phyloP scores from a whole-genome alignment of 1,284 basidiomycete genomes.

The Cryptococcus jaspeensis region DNA sequence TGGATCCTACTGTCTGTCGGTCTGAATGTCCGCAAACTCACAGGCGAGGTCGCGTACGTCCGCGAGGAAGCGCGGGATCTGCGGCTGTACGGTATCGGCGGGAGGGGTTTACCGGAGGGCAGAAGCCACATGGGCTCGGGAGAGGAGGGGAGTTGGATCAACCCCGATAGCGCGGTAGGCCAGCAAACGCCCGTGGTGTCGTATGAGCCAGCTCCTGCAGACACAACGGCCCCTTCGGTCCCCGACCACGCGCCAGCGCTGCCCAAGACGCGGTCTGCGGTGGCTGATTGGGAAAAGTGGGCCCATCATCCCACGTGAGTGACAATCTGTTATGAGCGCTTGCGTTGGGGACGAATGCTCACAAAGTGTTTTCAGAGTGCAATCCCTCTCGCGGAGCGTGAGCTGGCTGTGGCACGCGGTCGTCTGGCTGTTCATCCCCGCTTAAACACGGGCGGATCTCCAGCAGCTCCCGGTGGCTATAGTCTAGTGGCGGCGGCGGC shows the following conservation, averaged over 20 bases:
- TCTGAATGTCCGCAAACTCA: slow-evolving; percentile 35
- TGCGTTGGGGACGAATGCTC: neutral
- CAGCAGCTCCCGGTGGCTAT: no score
- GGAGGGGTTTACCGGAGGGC: no score
- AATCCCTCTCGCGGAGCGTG: slow-evolving; percentile 14
- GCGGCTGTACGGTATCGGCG: slow-evolving; percentile 22
- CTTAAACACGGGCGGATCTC: neutral
- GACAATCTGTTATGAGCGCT: neutral
- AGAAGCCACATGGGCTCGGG: neutral
- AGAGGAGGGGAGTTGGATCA: neutral
- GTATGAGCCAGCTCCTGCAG: neutral
- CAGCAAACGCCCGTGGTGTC: neutral
- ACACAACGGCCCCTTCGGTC: neutral
- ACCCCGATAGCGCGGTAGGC: neutral
- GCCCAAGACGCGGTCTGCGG: slow-evolving; percentile 18
- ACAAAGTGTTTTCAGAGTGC: slow-evolving; percentile 6
- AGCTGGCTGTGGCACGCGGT: slow-evolving; percentile 30
- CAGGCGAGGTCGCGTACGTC: slow-evolving; percentile 39
- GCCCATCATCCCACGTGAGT: slow-evolving; percentile 27
- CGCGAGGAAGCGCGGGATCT: slow-evolving; percentile 41
- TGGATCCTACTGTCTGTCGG: slow-evolving; percentile 36
- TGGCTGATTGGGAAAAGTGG: slow-evolving; percentile 18
- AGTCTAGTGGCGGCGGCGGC: no score
- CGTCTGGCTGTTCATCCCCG: slow-evolving; percentile 17
- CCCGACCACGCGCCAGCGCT: slow-evolving; percentile 2